Evolutionary conservation across 2,329 filamentous ascomycete genomes (phyloP), one percentile per base, ranked within the genome.

Genomic region (Didymella segeticola): DNA sequence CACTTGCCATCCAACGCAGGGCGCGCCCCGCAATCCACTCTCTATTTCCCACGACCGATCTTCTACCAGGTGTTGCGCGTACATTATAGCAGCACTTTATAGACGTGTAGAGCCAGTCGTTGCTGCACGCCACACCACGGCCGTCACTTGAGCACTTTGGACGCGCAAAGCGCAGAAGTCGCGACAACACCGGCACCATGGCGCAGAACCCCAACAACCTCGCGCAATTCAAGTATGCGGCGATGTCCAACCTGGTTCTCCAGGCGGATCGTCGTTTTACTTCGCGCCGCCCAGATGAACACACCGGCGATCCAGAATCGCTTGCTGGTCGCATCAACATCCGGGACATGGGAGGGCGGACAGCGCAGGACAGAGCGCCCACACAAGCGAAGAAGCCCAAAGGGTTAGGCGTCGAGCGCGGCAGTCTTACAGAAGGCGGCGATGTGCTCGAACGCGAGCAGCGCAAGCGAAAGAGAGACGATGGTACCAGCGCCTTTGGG

Each of bases 161-260:
- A 57, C 59, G 62, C 64, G 63, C 63, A 61, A 58, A 54, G 57
- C 60, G 64, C 60, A 58, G 49, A 50, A 54, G 39, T 39, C 47
- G 57, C 54, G 53, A 60, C 50, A 54, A 45, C 23, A 60, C 58
- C 57, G 52, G 53, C 57, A 63, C 38, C 58, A 68, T 68, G 65
- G 63, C 65, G 54, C 61, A 65, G 37, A 63, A 67, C 31, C 60
- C 60, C 55, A 71, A 84, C 70, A 80, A 95, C 89, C 90, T 96
- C 71, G 93, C 91, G 78, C 93, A 96, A 79, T 97, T 96, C 85
- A 97, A 97, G 79, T 96, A 97, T 86, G 92, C 92, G 87, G 92
- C 91, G 77, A 98, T 99, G 95, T 99, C 95, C 81, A 99, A 99
- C 87, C 89, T 99, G 91, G 95, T 99, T 75, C 91, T 99, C 86